Base-by-base conservation (phyloP, 306 rosid genomes). In the Comarum palustre region DNA sequence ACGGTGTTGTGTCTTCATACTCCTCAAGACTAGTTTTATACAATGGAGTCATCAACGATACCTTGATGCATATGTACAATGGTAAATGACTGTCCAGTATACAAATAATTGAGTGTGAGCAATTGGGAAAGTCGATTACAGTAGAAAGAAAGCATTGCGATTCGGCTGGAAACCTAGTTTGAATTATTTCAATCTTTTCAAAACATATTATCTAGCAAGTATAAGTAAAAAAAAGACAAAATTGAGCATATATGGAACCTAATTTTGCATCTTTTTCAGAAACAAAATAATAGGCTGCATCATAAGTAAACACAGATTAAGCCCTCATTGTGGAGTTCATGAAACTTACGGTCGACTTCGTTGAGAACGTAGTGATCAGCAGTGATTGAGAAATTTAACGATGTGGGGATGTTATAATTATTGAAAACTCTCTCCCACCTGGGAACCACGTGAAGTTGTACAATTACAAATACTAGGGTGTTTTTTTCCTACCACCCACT, bases 381-480 rank as follows among this genome's bases (percentile, higher is more conserved):
- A 8, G 20, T 17, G 6, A 55, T 10, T 3, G 17, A 12, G 16
- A 55, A 24, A 51, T 19, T n/a, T 20, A n/a, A n/a, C 27, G 2
- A n/a, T n/a, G 24, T 8, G 29, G 16, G 15, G 25, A 54, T 22
- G 8, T 27, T 27, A 31, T 60, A 19, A 62, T 62, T 15, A 13
- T 31, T 7, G 15, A 62, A 15, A 39, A 34, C 43, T 32, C 14
- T 38, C 11, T 41, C 79, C 76, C 83, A 82, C 79, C 79, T 85
- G 87, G 80, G 75, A 77, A 80, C 88, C 96, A 93, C 93, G 93
- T 90, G 96, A 90, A 93, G 89, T 79, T 84, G 88, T 86, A 84
- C 83, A 80, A 76, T 69, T 69, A 52, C 62, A 2, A 29, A 62
- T 75, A 17, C 75, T 68, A 73, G 52, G 51, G 77, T 80, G 54